Percentiles rank a stretch among this genome's conserved stretches.
phyloP scores from a whole-genome alignment of 345 rosid species.

The Leavenworthia alabamica region DNA sequence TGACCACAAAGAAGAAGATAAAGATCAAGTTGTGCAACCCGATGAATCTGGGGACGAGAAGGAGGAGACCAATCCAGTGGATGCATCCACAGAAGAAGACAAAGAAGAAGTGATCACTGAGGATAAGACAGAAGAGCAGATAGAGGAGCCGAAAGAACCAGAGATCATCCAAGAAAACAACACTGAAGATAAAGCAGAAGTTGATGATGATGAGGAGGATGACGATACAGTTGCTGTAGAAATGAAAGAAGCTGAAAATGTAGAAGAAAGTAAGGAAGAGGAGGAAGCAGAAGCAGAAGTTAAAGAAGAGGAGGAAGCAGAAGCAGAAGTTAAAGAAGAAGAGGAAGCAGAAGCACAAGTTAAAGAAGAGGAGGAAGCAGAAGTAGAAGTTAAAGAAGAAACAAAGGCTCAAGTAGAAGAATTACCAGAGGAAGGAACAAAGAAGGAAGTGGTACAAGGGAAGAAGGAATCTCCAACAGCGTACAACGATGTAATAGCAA shows the following conservation, averaged over 20 bases:
- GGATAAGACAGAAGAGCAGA: slow-evolving; percentile 6
- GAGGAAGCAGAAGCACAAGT: slow-evolving; percentile 32
- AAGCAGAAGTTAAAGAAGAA: slow-evolving; percentile 7
- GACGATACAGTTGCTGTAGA: background rate
- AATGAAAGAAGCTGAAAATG: background rate
- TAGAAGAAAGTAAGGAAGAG: slow-evolving; percentile 12
- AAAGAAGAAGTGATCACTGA: slow-evolving; percentile 10
- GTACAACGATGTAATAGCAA: slow-evolving; percentile 74
- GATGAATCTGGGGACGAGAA: slow-evolving; percentile 30
- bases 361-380: slow-evolving; percentile 37
- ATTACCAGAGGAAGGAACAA: slow-evolving; percentile 28
- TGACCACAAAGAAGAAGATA: slow-evolving; percentile 17
- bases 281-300: slow-evolving; percentile 8
- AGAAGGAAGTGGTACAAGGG: slow-evolving; percentile 28
- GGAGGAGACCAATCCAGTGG: background rate
- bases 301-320: slow-evolving; percentile 18
- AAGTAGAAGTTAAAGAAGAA: slow-evolving; percentile 25
- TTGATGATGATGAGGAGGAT: slow-evolving; percentile 17
- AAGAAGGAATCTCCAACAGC: slow-evolving; percentile 71
- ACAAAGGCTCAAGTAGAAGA: slow-evolving; percentile 41
- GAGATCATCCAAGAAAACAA: slow-evolving; percentile 8
- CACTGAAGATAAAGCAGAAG: slow-evolving; percentile 15
- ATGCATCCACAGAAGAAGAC: slow-evolving; percentile 8
- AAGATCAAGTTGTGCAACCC: slow-evolving; percentile 1
- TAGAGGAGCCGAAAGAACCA: slow-evolving; percentile 23